Conservation (phyloP, 2,329 filamentous ascomycete genomes). For the Seiridium unicorne region DNA sequence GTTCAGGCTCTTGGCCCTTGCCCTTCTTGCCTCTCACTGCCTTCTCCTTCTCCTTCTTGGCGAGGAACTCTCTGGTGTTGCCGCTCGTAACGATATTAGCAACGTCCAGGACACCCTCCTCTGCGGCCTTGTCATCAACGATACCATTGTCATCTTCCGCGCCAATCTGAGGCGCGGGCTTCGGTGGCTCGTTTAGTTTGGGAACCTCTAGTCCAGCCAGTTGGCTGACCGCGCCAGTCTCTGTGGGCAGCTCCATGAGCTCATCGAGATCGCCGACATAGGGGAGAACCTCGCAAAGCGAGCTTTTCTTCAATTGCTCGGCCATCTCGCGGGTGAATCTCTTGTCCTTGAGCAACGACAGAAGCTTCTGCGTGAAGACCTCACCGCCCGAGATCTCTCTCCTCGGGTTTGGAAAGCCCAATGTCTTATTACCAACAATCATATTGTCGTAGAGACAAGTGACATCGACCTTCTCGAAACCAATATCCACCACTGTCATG, state of each 20-base stretch:
- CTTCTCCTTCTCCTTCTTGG: constrained; percentile 76
- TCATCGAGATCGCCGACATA: constrained; percentile 44
- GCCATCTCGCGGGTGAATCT: constrained; percentile 65
- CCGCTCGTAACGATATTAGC: constrained; percentile 82
- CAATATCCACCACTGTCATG: constrained; percentile 87
- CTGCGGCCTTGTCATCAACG: constrained; percentile 38
- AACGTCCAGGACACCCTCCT: constrained; percentile 78
- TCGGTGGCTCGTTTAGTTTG: constrained; percentile 29
- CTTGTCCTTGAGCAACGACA: constrained; percentile 61
- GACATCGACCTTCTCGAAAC: constrained; percentile 87
- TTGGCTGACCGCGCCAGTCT: constrained; percentile 29
- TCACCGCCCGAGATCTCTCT: constrained; percentile 73
- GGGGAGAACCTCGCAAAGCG: constrained; percentile 65
- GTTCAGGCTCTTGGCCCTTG: constrained; percentile 50
- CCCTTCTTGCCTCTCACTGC: constrained; percentile 56
- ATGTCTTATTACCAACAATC: constrained; percentile 65
- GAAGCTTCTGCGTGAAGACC: constrained; percentile 74
- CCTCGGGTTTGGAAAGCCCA: constrained; percentile 47
- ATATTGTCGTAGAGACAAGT: constrained; percentile 84
- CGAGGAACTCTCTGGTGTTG: constrained; percentile 78
- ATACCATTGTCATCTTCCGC: constrained; percentile 33
- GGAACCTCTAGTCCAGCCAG: constrained; percentile 30
- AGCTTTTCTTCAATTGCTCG: constrained; percentile 67
- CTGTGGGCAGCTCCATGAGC: constrained; percentile 48
- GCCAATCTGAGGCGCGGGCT: constrained; percentile 23